Conservation (phyloP, 495 filamentous ascomycete species). For the Annulohypoxylon moriforme region DNA sequence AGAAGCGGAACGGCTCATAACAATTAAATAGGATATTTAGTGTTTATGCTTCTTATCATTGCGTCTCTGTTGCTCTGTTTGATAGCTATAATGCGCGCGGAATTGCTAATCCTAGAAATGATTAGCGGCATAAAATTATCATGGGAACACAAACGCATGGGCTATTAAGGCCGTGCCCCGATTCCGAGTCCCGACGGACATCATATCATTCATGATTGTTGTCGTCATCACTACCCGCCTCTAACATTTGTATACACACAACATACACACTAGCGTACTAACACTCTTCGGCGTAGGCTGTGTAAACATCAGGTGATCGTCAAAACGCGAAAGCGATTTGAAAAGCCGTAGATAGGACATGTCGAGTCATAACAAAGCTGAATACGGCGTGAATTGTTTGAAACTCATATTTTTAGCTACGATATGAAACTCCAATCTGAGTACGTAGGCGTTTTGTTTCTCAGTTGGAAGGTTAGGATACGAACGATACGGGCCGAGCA, state of each 20-base stretch:
- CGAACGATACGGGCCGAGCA: neutral
- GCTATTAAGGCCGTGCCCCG: neutral
- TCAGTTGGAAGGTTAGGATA: neutral
- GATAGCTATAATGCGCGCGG: constrained; percentile 15
- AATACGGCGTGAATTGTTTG: constrained; percentile 7
- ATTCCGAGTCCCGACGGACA: constrained; percentile 6
- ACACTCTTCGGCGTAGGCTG: neutral
- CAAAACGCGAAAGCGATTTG: neutral
- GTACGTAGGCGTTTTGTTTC: neutral
- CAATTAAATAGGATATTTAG: neutral
- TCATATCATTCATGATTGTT: constrained; percentile 11
- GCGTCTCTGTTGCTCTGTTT: neutral
- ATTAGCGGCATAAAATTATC: constrained; percentile 16
- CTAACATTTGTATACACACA: neutral
- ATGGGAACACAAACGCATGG: constrained; percentile 12
- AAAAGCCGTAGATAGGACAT: constrained; percentile 13
- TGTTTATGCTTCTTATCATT: neutral
- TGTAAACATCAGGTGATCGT: neutral
- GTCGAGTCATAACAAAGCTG: neutral
- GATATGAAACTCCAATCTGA: neutral
- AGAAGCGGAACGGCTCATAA: neutral
- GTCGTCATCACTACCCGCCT: constrained; percentile 4
- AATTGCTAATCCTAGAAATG: constrained; percentile 14
- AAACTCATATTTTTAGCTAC: constrained; percentile 9
- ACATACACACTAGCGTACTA: neutral